phyloP scores from a whole-genome alignment of 106 monocot species.

The Dendrobium chrysotoxum region DNA sequence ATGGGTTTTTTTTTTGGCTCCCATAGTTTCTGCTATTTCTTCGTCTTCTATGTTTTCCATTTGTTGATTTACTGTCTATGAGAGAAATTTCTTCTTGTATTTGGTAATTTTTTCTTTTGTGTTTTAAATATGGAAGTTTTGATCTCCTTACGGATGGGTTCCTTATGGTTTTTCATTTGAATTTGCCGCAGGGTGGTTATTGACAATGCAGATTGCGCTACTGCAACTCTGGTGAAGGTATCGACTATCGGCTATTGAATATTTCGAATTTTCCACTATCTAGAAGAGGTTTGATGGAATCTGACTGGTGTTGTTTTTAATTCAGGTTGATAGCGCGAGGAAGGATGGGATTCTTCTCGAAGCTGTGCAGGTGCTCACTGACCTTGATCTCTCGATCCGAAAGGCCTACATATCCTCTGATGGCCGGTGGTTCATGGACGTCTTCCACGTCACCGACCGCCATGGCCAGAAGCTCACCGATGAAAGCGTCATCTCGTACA shows the following conservation, averaged over 20 bases:
- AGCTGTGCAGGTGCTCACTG: conserved; percentile 51
- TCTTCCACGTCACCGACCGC: conserved; percentile 65
- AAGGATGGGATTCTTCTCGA: conserved; percentile 58
- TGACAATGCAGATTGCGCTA: conserved; percentile 51
- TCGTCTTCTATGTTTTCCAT: neutral
- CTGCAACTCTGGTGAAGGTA: conserved; percentile 51
- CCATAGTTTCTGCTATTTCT: neutral
- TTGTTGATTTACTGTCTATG: too few relatives aligned
- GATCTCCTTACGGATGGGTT: neutral
- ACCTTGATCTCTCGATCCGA: conserved; percentile 53
- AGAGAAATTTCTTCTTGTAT: neutral
- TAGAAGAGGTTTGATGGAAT: neutral
- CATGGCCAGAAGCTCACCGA: conserved; percentile 48
- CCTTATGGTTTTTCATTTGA: neutral
- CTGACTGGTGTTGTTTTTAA: neutral
- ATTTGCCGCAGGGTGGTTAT: conserved; percentile 45
- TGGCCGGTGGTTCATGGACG: conserved; percentile 80
- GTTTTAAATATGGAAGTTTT: neutral
- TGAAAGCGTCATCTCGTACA: conserved; percentile 28
- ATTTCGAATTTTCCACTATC: neutral
- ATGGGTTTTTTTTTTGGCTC: neutral
- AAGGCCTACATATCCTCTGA: conserved; percentile 81
- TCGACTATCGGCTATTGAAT: neutral
- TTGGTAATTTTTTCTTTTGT: neutral
- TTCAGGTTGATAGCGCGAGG: conserved; percentile 43